phyloP scores from a whole-genome alignment of 2,329 filamentous ascomycete genomes.

The Alternaria incomplexa region DNA sequence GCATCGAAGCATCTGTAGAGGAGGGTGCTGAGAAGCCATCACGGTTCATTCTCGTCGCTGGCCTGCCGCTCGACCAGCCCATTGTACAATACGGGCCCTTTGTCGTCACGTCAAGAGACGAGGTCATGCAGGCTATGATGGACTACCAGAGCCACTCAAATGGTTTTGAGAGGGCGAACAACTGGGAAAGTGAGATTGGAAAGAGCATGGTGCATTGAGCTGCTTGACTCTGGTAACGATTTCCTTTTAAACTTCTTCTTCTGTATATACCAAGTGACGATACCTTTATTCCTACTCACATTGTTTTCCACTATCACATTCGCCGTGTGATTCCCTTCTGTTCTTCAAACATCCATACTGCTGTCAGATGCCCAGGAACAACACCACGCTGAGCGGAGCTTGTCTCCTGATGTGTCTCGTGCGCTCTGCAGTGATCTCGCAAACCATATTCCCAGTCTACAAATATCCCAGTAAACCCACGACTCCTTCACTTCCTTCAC shows the following conservation, averaged over 20 bases:
- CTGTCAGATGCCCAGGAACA: no score
- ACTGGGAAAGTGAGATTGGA: slow-evolving; percentile 77
- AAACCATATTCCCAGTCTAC: no score
- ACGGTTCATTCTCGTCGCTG: slow-evolving; percentile 74
- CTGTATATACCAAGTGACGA: background rate
- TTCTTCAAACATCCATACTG: no score
- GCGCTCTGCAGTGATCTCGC: no score
- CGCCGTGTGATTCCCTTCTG: no score
- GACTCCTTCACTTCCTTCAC: no score
- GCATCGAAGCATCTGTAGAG: slow-evolving; percentile 72
- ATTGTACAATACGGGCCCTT: slow-evolving; percentile 51
- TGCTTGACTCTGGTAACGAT: background rate
- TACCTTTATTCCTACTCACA: background rate
- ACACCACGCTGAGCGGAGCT: no score
- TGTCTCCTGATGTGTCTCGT: no score
- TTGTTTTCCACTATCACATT: no score
- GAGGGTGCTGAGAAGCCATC: slow-evolving; percentile 65
- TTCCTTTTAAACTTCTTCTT: background rate
- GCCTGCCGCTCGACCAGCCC: slow-evolving; percentile 61
- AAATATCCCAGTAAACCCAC: no score
- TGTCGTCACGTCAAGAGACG: slow-evolving; percentile 44
- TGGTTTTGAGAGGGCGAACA: slow-evolving; percentile 66
- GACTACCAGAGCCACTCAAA: slow-evolving; percentile 47
- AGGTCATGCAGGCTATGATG: slow-evolving; percentile 48
- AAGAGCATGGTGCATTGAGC: slow-evolving; percentile 41